Conservation (phyloP, 2,329 filamentous ascomycete species). For the Meredithiella fracta region DNA sequence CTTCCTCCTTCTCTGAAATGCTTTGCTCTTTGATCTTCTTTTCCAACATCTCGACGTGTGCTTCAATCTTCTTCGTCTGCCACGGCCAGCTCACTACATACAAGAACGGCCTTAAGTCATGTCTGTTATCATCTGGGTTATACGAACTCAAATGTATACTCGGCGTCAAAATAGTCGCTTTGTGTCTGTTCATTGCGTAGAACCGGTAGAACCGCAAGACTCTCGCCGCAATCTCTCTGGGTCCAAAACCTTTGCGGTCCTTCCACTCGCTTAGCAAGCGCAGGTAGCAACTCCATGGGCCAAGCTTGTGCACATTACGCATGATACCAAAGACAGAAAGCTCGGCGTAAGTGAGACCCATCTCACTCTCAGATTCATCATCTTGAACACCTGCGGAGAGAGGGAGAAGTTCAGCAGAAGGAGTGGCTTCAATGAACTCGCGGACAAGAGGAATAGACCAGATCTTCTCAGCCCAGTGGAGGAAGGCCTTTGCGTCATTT, state of each 20-base stretch:
- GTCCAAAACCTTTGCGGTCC: conserved; percentile 19
- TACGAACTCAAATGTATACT: conserved; percentile 30
- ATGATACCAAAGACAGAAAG: conserved; percentile 25
- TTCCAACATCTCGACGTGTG: conserved; percentile 22
- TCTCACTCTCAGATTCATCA: conserved; percentile 26
- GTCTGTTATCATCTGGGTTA: conserved; percentile 26
- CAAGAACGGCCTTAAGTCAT: conserved; percentile 26
- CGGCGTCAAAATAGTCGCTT: conserved; percentile 44
- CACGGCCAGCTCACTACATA: conserved; percentile 25
- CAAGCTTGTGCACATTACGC: conserved; percentile 26
- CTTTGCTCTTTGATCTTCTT: conserved; percentile 16
- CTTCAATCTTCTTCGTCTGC: conserved; percentile 27
- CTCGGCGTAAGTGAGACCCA: conserved; percentile 28
- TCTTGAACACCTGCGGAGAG: conserved; percentile 25
- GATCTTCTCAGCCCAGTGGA: conserved; percentile 35
- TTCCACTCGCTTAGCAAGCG: conserved; percentile 25
- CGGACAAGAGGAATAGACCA: conserved; percentile 47
- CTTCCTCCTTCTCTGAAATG: not conserved
- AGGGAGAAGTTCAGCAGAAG: conserved; percentile 35
- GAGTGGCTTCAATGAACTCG: conserved; percentile 45
- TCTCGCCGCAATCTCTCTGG: conserved; percentile 27
- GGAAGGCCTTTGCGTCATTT: conserved; percentile 49
- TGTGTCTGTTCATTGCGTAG: conserved; percentile 48
- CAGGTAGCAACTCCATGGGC: conserved; percentile 26
- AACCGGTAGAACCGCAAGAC: conserved; percentile 29